These are phyloP conservation scores for Wickerhamomyces pijperi DNA, from an alignment of 805 yeast genomes.

Conservation along the genomic window DNA sequence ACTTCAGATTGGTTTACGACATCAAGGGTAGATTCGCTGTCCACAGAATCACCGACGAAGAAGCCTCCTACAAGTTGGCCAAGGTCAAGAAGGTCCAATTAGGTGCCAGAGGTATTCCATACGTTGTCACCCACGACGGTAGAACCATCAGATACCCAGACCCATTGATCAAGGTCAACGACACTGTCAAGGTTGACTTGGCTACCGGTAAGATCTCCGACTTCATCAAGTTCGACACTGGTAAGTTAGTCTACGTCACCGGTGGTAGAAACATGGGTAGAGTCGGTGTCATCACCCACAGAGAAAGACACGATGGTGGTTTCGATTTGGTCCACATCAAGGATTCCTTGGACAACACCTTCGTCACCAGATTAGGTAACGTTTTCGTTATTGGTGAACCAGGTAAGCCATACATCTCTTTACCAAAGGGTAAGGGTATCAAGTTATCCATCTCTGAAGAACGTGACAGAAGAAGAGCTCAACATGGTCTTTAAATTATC, in stretches of 20 bases:
- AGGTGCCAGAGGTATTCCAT: slow-evolving; percentile 98
- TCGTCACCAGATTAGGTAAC: slow-evolving; percentile 89
- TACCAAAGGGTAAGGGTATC: slow-evolving; percentile 99
- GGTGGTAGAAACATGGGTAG: slow-evolving; percentile 99
- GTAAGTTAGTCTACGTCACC: slow-evolving; percentile 84
- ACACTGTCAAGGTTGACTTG: slow-evolving; percentile 93
- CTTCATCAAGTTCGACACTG: slow-evolving; percentile 86
- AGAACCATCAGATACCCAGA: slow-evolving; percentile 99
- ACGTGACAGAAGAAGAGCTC: slow-evolving; percentile 97
- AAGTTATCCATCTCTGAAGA: slow-evolving; percentile 92
- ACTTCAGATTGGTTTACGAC: slow-evolving; percentile 98
- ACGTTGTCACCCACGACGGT: slow-evolving; percentile 99
- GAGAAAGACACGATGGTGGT: slow-evolving; percentile 97
- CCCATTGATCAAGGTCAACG: slow-evolving; percentile 93
- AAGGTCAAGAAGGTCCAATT: slow-evolving; percentile 97
- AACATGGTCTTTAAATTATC: slow-evolving; percentile 20
- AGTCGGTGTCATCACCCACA: slow-evolving; percentile 91
- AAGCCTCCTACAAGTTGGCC: slow-evolving; percentile 95
- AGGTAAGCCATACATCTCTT: slow-evolving; percentile 85
- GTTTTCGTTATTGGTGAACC: slow-evolving; percentile 94
- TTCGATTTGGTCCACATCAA: slow-evolving; percentile 95
- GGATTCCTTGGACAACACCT: slow-evolving; percentile 89
- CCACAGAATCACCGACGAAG: slow-evolving; percentile 99
- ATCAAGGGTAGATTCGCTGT: slow-evolving; percentile 98
- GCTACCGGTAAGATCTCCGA: slow-evolving; percentile 91